phyloP scores from a whole-genome alignment of 257 asterid species.

The Lycium ferocissimum region DNA sequence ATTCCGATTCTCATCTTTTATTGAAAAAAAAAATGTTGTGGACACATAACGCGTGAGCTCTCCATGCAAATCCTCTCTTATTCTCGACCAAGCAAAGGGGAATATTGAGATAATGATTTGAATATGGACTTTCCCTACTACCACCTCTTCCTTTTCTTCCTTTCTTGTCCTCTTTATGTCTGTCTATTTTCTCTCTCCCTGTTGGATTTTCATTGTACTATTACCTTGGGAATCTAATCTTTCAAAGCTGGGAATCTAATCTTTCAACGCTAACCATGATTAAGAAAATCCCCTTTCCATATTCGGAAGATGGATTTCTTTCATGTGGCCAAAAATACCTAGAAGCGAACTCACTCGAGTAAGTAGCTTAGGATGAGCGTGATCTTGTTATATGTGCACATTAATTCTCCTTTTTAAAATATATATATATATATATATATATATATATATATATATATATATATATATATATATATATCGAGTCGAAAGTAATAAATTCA shows the following conservation, averaged over 20 bases:
- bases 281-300: background rate
- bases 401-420: background rate
- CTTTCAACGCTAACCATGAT: background rate
- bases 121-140: conserved; percentile 1
- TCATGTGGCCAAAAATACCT: too few relatives aligned
- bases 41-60: background rate
- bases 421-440: background rate
- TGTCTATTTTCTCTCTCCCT: background rate
- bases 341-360: too few relatives aligned
- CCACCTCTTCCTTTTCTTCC: conserved; percentile 1
- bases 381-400: background rate
- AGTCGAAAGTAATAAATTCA: background rate
- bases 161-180: conserved; percentile 27
- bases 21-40: background rate
- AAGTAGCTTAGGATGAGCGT: background rate
- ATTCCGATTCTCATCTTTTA: background rate
- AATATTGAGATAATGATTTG: conserved; percentile 12
- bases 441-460: background rate
- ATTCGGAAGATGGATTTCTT: background rate
- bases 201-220: conserved; percentile 12
- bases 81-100: background rate
- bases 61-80: background rate
- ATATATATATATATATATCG: background rate
- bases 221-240: conserved; percentile 26
- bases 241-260: conserved; percentile 25